These are phyloP conservation scores for Clausena lansium DNA, from an alignment of 345 rosid genomes.

Conservation along the genomic window DNA sequence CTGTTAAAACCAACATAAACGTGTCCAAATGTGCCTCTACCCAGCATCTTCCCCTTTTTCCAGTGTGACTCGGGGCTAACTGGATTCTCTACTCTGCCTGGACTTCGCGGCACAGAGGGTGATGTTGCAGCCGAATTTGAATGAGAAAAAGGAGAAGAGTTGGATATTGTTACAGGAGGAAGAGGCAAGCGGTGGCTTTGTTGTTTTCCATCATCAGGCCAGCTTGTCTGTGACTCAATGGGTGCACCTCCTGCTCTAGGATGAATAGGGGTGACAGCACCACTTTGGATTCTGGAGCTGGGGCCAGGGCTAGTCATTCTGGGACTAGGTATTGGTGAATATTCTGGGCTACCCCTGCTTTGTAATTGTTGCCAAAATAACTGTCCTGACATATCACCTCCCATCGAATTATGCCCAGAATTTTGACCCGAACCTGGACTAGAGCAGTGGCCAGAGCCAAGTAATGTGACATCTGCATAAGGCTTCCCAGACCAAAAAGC, in stretches of 20 bases:
- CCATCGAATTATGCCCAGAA: constrained; percentile 73
- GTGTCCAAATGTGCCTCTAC: constrained; percentile 84
- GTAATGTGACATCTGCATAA: constrained; percentile 48
- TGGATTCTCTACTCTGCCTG: constrained; percentile 67
- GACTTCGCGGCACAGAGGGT: constrained; percentile 77
- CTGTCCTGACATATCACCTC: constrained; percentile 67
- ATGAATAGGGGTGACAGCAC: constrained; percentile 76
- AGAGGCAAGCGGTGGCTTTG: constrained; percentile 68
- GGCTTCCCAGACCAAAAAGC: constrained; percentile 60
- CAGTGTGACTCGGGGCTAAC: constrained; percentile 56
- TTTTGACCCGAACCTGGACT: constrained; percentile 83
- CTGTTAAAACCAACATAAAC: constrained; percentile 79
- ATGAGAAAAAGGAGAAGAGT: constrained; percentile 58
- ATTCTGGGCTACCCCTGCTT: constrained; percentile 70
- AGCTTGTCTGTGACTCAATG: constrained; percentile 44
- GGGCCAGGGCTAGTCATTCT: constrained; percentile 79
- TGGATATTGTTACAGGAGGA: constrained; percentile 53
- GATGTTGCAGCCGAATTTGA: constrained; percentile 69
- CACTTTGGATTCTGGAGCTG: constrained; percentile 73
- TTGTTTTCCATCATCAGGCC: constrained; percentile 67
- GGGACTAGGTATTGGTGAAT: constrained; percentile 72
- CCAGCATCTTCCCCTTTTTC: constrained; percentile 74
- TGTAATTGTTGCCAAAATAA: constrained; percentile 54
- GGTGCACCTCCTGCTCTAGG: constrained; percentile 53
- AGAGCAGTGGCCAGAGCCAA: constrained; percentile 74